These are phyloP conservation scores for Chrysosporium queenslandicum DNA, from an alignment of 2,329 filamentous ascomycete genomes.

Conservation along the genomic window DNA sequence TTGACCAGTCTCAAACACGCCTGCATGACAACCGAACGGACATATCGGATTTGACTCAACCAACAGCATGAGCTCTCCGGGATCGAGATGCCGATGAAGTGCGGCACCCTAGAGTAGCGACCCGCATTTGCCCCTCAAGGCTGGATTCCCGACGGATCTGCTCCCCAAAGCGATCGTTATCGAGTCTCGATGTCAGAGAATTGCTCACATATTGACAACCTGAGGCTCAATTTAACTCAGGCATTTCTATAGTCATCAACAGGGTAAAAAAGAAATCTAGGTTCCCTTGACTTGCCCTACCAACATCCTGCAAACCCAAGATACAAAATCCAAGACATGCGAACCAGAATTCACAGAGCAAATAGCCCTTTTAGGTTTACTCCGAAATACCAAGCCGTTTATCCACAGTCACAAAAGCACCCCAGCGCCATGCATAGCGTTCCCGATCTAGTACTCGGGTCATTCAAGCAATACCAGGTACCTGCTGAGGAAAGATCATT, in stretches of 20 bases:
- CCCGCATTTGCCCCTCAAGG: background rate
- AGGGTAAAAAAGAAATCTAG: no score
- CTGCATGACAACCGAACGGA: background rate
- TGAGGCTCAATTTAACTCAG: no score
- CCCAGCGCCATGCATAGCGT: background rate
- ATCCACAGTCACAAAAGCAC: no score
- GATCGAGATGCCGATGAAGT: slow-evolving; percentile 4
- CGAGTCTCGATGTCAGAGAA: no score
- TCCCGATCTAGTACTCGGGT: background rate
- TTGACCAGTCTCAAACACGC: background rate
- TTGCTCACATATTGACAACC: no score
- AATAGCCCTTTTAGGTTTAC: no score
- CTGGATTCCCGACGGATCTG: background rate
- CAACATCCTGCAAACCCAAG: no score
- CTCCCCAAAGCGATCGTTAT: background rate
- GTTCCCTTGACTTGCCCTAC: no score
- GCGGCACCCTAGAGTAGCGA: no score
- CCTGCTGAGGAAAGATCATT: slow-evolving; percentile 1
- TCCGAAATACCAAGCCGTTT: background rate
- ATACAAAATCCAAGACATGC: no score
- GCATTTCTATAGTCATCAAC: no score
- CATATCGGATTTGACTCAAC: background rate
- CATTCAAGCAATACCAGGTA: background rate
- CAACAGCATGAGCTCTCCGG: background rate
- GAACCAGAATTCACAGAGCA: no score